A percentile compares a stretch with the other conserved stretches of the same genome.
Evolutionary conservation across 768 basidiomycete genomes (phyloP).

Genomic region (Lactarius vividus): DNA sequence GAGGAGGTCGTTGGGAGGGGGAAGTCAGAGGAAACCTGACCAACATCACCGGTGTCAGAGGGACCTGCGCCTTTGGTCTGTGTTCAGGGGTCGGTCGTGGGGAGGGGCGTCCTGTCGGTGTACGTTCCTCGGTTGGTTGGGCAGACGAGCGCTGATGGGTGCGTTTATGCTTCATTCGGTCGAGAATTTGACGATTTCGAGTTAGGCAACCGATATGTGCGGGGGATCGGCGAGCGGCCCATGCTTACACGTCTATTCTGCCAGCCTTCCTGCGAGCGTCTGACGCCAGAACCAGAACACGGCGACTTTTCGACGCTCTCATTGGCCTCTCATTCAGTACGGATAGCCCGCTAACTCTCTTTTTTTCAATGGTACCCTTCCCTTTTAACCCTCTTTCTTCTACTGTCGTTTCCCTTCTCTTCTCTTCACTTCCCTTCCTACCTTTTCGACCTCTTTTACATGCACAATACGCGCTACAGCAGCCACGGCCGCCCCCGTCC

Average conservation of each 20-base stretch:
- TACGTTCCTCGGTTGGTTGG: neutral
- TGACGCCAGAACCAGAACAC: slow-evolving; percentile 1
- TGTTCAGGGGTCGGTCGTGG: neutral
- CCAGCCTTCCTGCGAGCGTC: neutral
- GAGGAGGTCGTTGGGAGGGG: neutral
- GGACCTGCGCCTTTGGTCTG: neutral
- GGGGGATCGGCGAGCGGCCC: neutral
- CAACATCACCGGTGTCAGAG: neutral
- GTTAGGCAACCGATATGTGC: neutral
- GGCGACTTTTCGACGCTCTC: slow-evolving; percentile 12
- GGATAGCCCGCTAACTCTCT: neutral
- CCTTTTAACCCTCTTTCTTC: slow-evolving; percentile 8
- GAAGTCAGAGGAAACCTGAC: neutral
- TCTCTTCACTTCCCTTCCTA: neutral
- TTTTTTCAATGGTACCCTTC: slow-evolving; percentile 1
- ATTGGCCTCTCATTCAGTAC: slow-evolving; percentile 3
- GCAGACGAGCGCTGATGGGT: neutral
- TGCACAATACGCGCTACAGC: neutral
- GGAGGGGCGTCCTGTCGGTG: neutral
- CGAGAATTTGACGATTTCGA: neutral
- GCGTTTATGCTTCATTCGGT: neutral
- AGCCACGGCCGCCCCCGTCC: neutral
- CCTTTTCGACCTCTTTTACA: neutral
- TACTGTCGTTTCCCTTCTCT: neutral
- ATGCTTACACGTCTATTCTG: neutral